phyloP scores from a whole-genome alignment of 1,284 basidiomycete species.

The Heterobasidion irregulare region DNA sequence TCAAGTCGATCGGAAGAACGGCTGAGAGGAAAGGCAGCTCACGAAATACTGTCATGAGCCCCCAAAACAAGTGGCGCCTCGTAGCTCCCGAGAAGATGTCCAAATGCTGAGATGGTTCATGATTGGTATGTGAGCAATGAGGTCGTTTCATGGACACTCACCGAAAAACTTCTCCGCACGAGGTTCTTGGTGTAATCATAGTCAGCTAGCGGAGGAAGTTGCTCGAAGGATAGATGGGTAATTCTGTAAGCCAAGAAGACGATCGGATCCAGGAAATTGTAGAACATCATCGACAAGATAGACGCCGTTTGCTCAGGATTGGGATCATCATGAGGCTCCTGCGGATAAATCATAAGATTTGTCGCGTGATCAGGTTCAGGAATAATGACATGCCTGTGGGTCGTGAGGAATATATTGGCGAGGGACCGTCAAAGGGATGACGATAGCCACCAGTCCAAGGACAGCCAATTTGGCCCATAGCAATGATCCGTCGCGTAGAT shows the following conservation, averaged over 20 bases:
- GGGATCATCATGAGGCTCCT: conserved; percentile 17
- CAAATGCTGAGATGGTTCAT: conserved; percentile 14
- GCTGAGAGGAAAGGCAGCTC: conserved; percentile 9
- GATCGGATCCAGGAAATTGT: conserved; percentile 22
- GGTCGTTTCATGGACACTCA: conserved; percentile 5
- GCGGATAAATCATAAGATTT: neutral
- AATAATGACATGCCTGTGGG: conserved; percentile 17
- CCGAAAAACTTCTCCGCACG: conserved; percentile 24
- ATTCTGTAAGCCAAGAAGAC: conserved; percentile 21
- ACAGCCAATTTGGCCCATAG: conserved; percentile 30
- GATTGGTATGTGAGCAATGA: neutral
- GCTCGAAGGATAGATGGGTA: conserved; percentile 21
- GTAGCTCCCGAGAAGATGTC: conserved; percentile 20
- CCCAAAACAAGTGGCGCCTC: conserved; percentile 18
- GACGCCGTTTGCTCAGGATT: conserved; percentile 30
- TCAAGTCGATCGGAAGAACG: neutral
- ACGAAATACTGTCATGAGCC: conserved; percentile 17
- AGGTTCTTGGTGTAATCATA: conserved; percentile 35
- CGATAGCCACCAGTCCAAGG: conserved; percentile 28
- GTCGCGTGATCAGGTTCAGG: neutral
- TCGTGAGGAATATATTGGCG: conserved; percentile 35
- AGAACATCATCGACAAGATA: conserved; percentile 19
- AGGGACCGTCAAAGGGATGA: conserved; percentile 39
- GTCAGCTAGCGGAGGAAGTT: conserved; percentile 37
- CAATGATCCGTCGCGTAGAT: conserved; percentile 26